phyloP scores from a whole-genome alignment of 495 filamentous ascomycete species.

The Tirmania nivea region DNA sequence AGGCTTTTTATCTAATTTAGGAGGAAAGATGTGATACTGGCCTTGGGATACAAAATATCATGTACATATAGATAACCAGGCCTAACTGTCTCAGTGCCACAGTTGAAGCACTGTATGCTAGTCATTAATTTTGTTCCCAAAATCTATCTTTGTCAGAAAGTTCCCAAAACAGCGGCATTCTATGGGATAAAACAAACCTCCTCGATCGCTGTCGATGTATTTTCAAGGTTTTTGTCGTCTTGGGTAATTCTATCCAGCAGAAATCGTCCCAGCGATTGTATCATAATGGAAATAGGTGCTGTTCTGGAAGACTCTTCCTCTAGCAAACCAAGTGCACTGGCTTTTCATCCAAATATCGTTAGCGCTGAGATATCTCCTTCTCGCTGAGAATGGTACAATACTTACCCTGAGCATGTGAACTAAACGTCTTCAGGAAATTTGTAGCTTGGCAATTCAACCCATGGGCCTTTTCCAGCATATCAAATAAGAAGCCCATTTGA shows the following conservation, averaged over 20 bases:
- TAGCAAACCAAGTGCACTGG: constrained; percentile 46
- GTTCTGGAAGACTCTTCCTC: constrained; percentile 54
- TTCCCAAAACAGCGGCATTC: too few relatives aligned
- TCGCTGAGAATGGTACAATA: background rate
- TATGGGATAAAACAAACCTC: background rate
- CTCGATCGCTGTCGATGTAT: constrained; percentile 20
- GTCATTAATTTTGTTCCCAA: background rate
- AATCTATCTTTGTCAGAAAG: background rate
- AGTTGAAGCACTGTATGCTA: background rate
- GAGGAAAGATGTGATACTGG: constrained; percentile 21
- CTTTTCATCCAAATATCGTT: constrained; percentile 18
- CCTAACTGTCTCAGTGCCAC: background rate
- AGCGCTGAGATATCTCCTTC: background rate
- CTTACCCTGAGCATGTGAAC: constrained; percentile 46
- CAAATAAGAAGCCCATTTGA: constrained; percentile 85
- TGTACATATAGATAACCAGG: background rate
- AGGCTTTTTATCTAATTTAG: constrained; percentile 22
- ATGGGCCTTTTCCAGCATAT: constrained; percentile 91
- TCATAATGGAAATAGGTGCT: constrained; percentile 44
- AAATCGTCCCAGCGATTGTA: constrained; percentile 59
- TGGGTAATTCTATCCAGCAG: constrained; percentile 48
- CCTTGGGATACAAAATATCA: background rate
- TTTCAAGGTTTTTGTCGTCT: constrained; percentile 36
- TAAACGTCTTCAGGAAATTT: constrained; percentile 77
- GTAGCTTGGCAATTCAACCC: constrained; percentile 93